These are phyloP conservation scores for Physcomitrellopsis africana DNA, from an alignment of 225 moss, liverwort and hornwort genomes.

Conservation along the genomic window DNA sequence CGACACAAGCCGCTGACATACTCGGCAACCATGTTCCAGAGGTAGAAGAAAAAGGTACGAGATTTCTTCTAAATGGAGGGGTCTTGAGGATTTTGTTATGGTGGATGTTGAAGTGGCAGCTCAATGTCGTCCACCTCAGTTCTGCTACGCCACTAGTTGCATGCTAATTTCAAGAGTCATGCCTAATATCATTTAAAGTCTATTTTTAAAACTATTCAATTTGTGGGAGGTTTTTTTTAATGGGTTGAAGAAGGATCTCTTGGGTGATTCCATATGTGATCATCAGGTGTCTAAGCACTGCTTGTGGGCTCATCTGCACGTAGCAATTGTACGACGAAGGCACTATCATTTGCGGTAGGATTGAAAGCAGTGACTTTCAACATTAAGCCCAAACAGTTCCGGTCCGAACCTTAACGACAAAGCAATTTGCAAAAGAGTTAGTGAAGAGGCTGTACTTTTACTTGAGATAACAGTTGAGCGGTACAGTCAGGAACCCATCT, in stretches of 20 bases:
- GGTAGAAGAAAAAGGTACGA: conserved; percentile 46
- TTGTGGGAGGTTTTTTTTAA: too few species aligned
- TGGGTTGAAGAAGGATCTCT: too few species aligned
- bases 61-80: background rate
- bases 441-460: background rate
- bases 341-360: conserved; percentile 50
- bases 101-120: conserved; percentile 22
- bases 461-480: conserved; percentile 11
- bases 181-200: background rate
- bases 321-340: conserved; percentile 27
- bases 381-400: conserved; percentile 43
- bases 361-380: conserved; percentile 54
- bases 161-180: background rate
- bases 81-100: background rate
- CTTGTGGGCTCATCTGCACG: conserved; percentile 34
- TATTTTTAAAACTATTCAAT: background rate
- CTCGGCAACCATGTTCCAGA: conserved; percentile 39
- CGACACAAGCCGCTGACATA: conserved; percentile 36
- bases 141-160: background rate
- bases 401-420: conserved; percentile 19
- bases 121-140: background rate
- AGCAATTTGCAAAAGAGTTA: conserved; percentile 6
- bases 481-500: conserved; percentile 22
- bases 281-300: conserved; percentile 9
- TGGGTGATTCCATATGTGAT: background rate